Conservation (phyloP, 331 rosid species). For the Rhamnella rubrinervis region DNA sequence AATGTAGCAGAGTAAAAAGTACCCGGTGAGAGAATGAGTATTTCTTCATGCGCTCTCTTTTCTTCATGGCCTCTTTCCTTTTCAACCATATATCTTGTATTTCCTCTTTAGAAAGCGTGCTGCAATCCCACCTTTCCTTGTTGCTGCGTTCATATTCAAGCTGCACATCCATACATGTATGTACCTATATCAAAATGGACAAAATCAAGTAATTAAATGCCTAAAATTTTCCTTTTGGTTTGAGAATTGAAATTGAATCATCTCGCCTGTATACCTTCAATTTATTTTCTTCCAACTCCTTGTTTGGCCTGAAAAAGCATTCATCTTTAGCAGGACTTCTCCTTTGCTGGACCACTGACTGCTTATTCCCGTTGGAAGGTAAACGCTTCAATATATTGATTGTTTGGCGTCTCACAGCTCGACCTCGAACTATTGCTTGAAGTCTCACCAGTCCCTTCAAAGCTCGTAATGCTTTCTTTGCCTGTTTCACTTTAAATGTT, state of each 20-base stretch:
- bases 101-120: slow-evolving; percentile 55
- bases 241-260: no score
- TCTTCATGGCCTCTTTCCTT: slow-evolving; percentile 65
- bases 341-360: slow-evolving; percentile 26
- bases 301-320: slow-evolving; percentile 31
- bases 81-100: slow-evolving; percentile 55
- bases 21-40: slow-evolving; percentile 84
- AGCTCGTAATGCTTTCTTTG: slow-evolving; percentile 84
- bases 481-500: slow-evolving; percentile 45
- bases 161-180: slow-evolving; percentile 22
- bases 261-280: slow-evolving; percentile 31
- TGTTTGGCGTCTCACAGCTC: slow-evolving; percentile 62
- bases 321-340: slow-evolving; percentile 23
- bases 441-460: slow-evolving; percentile 76
- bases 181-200: no score
- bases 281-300: slow-evolving; percentile 44
- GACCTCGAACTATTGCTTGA: slow-evolving; percentile 84
- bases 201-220: neutral
- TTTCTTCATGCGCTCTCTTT: slow-evolving; percentile 78
- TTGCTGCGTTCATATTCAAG: slow-evolving; percentile 42
- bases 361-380: slow-evolving; percentile 26
- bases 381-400: slow-evolving; percentile 24
- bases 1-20: slow-evolving; percentile 4
- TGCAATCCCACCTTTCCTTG: slow-evolving; percentile 62
- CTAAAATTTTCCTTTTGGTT: no score